Conservation (phyloP, 495 filamentous ascomycete genomes). For the Tuber calosporum region DNA sequence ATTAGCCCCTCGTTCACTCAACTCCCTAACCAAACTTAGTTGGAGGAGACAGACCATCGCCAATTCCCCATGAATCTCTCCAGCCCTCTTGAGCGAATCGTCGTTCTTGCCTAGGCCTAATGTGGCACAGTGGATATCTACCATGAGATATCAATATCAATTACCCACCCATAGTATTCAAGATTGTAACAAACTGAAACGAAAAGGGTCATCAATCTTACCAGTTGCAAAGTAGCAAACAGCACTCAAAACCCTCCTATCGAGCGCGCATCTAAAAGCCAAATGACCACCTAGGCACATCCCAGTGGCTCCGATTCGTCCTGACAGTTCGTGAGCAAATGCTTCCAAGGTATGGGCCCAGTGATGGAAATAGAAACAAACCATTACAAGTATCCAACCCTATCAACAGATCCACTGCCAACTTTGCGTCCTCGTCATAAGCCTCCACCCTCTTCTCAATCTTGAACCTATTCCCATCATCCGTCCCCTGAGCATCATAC, state of each 20-base stretch:
- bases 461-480: conserved; percentile 80
- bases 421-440: conserved; percentile 78
- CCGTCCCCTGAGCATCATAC: conserved; percentile 83
- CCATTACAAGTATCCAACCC: conserved; percentile 67
- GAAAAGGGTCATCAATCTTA: background rate
- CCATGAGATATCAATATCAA: no score
- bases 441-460: conserved; percentile 75
- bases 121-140: conserved; percentile 69
- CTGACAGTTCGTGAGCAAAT: conserved; percentile 32
- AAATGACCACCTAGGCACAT: conserved; percentile 96
- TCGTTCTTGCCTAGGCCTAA: conserved; percentile 64
- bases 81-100: conserved; percentile 54
- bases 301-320: conserved; percentile 75
- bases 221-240: conserved; percentile 85
- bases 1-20: conserved; percentile 5
- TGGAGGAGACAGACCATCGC: conserved; percentile 51
- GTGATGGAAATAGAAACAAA: background rate
- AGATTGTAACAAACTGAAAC: background rate
- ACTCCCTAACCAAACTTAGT: conserved; percentile 14
- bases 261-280: conserved; percentile 73
- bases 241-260: conserved; percentile 64
- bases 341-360: background rate
- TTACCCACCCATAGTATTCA: conserved; percentile 1
- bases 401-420: conserved; percentile 68
- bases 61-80: conserved; percentile 72